Evolutionary conservation across 2,329 filamentous ascomycete species (phyloP).

Genomic region (Sclerotinia trifoliorum): DNA sequence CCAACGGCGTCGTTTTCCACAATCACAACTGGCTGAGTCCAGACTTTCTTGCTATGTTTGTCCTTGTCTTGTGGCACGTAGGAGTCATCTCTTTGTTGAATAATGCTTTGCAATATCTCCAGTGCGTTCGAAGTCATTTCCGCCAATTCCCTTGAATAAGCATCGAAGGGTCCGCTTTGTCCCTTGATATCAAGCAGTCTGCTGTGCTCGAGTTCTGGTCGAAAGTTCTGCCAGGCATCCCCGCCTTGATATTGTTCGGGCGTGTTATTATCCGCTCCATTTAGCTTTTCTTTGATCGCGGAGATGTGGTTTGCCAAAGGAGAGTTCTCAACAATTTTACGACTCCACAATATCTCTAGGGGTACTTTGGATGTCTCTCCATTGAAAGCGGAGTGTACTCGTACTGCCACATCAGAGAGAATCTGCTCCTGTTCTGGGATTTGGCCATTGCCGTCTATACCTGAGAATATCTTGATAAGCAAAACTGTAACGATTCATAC

Average conservation of each 20-base stretch:
- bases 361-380: not conserved
- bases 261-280: not conserved
- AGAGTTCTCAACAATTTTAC: not conserved
- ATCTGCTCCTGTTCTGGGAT: not conserved
- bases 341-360: constrained; percentile 1
- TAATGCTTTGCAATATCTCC: not conserved
- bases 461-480: not conserved
- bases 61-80: not conserved
- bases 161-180: not conserved
- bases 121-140: constrained; percentile 4
- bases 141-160: not conserved
- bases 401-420: not conserved
- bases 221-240: not conserved
- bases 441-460: not conserved
- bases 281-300: not conserved
- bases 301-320: not conserved
- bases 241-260: not conserved
- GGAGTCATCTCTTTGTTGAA: not conserved
- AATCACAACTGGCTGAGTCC: not conserved
- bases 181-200: not conserved
- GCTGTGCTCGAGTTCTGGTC: not conserved
- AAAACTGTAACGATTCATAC: not conserved
- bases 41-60: not conserved
- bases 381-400: not conserved
- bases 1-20: not conserved